Evolutionary conservation across 1,284 basidiomycete species (phyloP), one percentile per base, ranked within the genome.

Genomic region (Moesziomyces parantarcticus): DNA sequence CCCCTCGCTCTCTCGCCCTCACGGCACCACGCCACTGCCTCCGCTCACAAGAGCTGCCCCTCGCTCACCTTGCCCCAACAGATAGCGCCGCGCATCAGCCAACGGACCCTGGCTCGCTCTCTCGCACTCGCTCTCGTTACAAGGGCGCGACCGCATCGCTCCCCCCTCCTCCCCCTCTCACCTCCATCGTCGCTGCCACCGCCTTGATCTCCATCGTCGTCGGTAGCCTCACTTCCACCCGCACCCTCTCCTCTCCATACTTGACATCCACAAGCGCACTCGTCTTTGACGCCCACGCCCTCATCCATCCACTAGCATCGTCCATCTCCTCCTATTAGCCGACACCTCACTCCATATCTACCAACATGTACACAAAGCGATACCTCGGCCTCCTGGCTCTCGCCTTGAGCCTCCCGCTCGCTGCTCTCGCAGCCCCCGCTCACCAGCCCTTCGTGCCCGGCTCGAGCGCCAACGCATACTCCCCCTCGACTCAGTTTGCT

Each of bases 391-490:
- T 75, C 18, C 51, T 75, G 62, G 72, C 72, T 43, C 53, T 75
- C 52, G 72, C 67, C 50, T 63, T 75, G 47, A 57, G 56, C 52
- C 62, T 75, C 39, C 72, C 72, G 16, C 55, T 75, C 18, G 67
- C 63, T 13, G 67, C 67, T 14, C 58, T 75, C 11, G 72, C 72
- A 32, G 72, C 72, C 42, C 72, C 72, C 26, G 56, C 68, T 50
- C 67, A 59, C 42, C 72, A 75, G 67, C 72, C 72, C 13, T 75
- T 75, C 40, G 67, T 75, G n/a, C 67, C 72, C 21, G 72, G 72
- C 9, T 65, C 63, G n/a, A 62, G 56, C 43, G 67, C 72, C 39
- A 59, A 58, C 42, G 60, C 59, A 21, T 75, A 75, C 60, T 75
- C 63, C 23, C 67, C 72, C 22, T 67, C 66, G 23, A 70, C 67